Conservation (phyloP, 1,139 yeast genomes). For the Taphrina pruni region DNA sequence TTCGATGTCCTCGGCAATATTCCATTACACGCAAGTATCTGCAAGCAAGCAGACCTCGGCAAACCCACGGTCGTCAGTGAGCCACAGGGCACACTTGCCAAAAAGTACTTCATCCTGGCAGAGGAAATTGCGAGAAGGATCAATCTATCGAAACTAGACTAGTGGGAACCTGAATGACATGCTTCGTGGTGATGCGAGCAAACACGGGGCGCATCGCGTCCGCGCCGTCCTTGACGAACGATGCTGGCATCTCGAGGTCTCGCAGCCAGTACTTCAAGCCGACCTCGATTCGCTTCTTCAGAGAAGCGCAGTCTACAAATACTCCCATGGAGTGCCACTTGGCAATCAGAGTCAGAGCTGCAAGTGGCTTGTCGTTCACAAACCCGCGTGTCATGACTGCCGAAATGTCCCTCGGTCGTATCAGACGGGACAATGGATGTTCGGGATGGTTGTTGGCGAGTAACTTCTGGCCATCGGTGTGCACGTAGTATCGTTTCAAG, state of each 20-base stretch:
- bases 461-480: neutral
- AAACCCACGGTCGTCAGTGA: slow-evolving; percentile 64
- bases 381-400: slow-evolving; percentile 28
- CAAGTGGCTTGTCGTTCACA: slow-evolving; percentile 10
- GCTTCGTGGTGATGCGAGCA: neutral
- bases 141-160: slow-evolving; percentile 11
- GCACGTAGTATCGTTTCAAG: neutral
- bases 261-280: slow-evolving; percentile 19
- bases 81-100: slow-evolving; percentile 50
- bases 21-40: slow-evolving; percentile 70
- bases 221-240: neutral
- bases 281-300: slow-evolving; percentile 10
- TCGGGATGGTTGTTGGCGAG: slow-evolving; percentile 14
- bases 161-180: neutral
- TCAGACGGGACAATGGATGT: slow-evolving; percentile 28
- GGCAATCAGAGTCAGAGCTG: slow-evolving; percentile 19
- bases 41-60: slow-evolving; percentile 67
- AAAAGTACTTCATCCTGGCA: slow-evolving; percentile 23
- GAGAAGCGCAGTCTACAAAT: neutral
- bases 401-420: slow-evolving; percentile 15
- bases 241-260: slow-evolving; percentile 7
- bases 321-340: slow-evolving; percentile 32
- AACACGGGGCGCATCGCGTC: neutral
- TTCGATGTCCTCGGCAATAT: slow-evolving; percentile 67
- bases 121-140: slow-evolving; percentile 11